phyloP scores from a whole-genome alignment of 805 yeast genomes.

The Tetrapisispora nanseiensis region DNA sequence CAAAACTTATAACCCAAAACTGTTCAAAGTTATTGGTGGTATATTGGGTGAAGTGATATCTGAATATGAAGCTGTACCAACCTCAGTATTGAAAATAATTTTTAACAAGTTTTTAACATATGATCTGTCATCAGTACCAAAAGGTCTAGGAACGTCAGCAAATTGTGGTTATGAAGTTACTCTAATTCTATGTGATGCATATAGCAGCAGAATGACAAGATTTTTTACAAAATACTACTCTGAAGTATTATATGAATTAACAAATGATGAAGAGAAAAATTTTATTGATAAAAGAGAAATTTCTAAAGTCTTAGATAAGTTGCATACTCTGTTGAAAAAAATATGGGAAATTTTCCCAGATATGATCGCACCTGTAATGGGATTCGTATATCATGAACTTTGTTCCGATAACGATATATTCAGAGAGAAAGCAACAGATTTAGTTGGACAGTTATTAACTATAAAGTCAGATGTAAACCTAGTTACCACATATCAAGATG shows the following conservation, averaged over 20 bases:
- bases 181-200: slow-evolving; percentile 55
- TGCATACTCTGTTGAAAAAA: slow-evolving; percentile 54
- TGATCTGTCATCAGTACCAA: slow-evolving; percentile 21
- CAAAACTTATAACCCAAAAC: slow-evolving; percentile 38
- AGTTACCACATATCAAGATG: slow-evolving; percentile 43
- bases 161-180: slow-evolving; percentile 61
- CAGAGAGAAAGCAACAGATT: slow-evolving; percentile 58
- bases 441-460: slow-evolving; percentile 58
- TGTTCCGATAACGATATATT: slow-evolving; percentile 57
- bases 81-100: slow-evolving; percentile 48
- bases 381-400: slow-evolving; percentile 70
- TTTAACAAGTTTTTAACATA: slow-evolving; percentile 49
- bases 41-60: slow-evolving; percentile 66
- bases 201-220: slow-evolving; percentile 65
- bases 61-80: slow-evolving; percentile 59
- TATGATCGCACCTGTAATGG: slow-evolving; percentile 60
- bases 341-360: slow-evolving; percentile 78
- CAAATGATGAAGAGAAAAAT: slow-evolving; percentile 14
- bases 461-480: slow-evolving; percentile 46
- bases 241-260: slow-evolving; percentile 53
- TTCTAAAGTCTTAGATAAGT: slow-evolving; percentile 41
- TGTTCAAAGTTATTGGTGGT: slow-evolving; percentile 57
- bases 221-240: slow-evolving; percentile 71
- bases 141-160: slow-evolving; percentile 21
- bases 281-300: slow-evolving; percentile 7